Percentiles rank a stretch among this genome's conserved stretches.
Evolutionary conservation across 106 monocot genomes (phyloP).

Genomic region (Dioscorea zingiberensis): DNA sequence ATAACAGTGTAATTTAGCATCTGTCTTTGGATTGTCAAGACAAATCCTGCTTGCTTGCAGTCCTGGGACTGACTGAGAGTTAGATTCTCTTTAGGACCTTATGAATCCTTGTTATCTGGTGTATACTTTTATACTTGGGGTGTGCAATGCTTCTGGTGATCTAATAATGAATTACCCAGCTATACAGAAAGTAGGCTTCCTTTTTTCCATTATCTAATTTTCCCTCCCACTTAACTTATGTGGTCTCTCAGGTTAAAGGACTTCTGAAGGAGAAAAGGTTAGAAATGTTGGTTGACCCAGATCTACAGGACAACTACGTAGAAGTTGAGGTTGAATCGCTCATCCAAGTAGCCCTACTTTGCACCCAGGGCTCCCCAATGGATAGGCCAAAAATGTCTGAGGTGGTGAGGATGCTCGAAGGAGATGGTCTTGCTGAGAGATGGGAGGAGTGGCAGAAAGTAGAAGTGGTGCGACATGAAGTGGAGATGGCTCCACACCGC

Average conservation of each 20-base stretch:
- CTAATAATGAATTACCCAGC: too few species aligned
- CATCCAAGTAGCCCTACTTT: slow-evolving; percentile 83
- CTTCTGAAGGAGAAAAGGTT: slow-evolving; percentile 68
- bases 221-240: too few species aligned
- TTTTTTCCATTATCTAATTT: too few species aligned
- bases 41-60: too few species aligned
- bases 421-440: slow-evolving; percentile 77
- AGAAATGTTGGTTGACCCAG: slow-evolving; percentile 74
- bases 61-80: too few species aligned
- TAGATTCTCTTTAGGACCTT: too few species aligned
- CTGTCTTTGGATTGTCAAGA: too few species aligned
- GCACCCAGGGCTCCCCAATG: slow-evolving; percentile 64
- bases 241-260: slow-evolving; percentile 58
- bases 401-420: slow-evolving; percentile 91
- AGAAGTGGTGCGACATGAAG: slow-evolving; percentile 51
- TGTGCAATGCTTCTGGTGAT: too few species aligned
- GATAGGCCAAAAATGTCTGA: slow-evolving; percentile 89
- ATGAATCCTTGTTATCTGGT: too few species aligned
- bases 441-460: slow-evolving; percentile 91
- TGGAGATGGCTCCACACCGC: slow-evolving; percentile 31
- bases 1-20: too few species aligned
- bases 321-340: slow-evolving; percentile 76
- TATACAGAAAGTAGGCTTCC: too few species aligned
- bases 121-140: too few species aligned
- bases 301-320: slow-evolving; percentile 49